These are phyloP conservation scores for Glycine latifolia DNA, from an alignment of 306 rosid genomes.

Conservation along the genomic window DNA sequence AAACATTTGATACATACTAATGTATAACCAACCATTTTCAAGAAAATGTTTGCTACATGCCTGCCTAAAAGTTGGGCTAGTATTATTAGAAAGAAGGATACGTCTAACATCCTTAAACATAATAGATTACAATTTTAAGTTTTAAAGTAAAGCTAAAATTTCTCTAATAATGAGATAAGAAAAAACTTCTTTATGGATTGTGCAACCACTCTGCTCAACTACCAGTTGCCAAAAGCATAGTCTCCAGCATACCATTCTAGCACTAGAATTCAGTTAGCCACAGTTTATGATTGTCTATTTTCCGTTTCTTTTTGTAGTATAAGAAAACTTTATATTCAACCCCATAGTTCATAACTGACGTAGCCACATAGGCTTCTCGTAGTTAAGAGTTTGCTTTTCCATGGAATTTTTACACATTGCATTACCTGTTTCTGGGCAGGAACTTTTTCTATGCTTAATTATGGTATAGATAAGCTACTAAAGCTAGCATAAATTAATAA, in stretches of 20 bases:
- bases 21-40: background rate
- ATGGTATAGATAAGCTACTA: background rate
- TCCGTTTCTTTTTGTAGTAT: background rate
- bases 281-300: slow-evolving; percentile 9
- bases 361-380: background rate
- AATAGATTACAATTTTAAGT: background rate
- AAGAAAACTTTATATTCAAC: background rate
- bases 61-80: background rate
- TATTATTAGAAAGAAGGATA: background rate
- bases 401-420: background rate
- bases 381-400: background rate
- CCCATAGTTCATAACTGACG: background rate
- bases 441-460: background rate
- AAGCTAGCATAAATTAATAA: background rate
- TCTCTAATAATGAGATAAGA: background rate
- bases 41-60: background rate
- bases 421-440: slow-evolving; percentile 1
- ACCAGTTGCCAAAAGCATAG: slow-evolving; percentile 35
- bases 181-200: background rate
- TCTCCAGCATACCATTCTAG: slow-evolving; percentile 34
- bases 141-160: background rate
- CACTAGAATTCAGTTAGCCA: slow-evolving; percentile 21
- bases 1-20: slow-evolving; percentile 2
- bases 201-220: slow-evolving; percentile 8
- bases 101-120: background rate